These are phyloP conservation scores for Pontederia crassipes DNA, from an alignment of 176 grass and related monocot genomes.

Conservation along the genomic window DNA sequence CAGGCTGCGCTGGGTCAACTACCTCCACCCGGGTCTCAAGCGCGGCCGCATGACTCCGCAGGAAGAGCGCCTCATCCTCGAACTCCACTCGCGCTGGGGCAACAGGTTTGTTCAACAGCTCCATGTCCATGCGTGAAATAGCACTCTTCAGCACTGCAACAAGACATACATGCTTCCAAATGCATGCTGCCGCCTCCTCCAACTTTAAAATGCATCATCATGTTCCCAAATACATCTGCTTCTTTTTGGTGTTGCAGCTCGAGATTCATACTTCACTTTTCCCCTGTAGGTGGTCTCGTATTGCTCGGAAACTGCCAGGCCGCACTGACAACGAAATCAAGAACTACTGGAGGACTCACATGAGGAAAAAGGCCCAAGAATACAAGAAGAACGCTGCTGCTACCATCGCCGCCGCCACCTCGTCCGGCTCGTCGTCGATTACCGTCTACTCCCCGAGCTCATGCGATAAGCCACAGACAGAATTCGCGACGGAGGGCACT, in stretches of 20 bases:
- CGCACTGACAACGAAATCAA: conserved; percentile 79
- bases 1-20: conserved; percentile 65
- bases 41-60: conserved; percentile 50
- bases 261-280: not conserved
- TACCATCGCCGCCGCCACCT: conserved; percentile 8
- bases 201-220: too few species aligned
- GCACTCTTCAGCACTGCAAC: too few species aligned
- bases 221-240: too few species aligned
- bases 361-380: conserved; percentile 34
- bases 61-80: conserved; percentile 40
- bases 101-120: conserved; percentile 24
- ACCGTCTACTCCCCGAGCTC: not conserved
- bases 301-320: conserved; percentile 41
- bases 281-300: conserved; percentile 38
- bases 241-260: not conserved
- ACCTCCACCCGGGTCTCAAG: conserved; percentile 58
- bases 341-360: conserved; percentile 66
- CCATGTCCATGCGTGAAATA: too few species aligned
- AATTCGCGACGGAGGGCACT: not conserved
- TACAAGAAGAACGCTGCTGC: conserved; percentile 17
- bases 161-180: not conserved
- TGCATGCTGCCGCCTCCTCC: not conserved
- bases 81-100: conserved; percentile 46
- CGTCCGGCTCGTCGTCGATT: conserved; percentile 13
- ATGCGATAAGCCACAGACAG: not conserved